Conservation (phyloP, 768 basidiomycete genomes). For the Mrakia blollopis region DNA sequence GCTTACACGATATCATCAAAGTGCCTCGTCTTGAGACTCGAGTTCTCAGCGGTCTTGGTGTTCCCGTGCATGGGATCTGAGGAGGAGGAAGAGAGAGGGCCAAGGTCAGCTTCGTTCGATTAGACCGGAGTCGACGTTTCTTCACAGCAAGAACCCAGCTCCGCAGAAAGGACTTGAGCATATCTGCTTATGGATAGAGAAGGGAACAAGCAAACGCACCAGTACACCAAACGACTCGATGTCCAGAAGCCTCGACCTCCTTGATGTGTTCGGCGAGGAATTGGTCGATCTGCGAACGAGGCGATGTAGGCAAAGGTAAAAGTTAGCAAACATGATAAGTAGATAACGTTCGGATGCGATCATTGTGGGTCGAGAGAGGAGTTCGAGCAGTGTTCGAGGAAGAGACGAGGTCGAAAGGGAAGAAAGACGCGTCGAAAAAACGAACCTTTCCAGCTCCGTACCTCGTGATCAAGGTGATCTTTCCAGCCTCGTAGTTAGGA, state of each 20-base stretch:
- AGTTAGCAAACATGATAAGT: background rate
- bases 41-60: slow-evolving; percentile 70
- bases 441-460: slow-evolving; percentile 81
- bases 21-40: slow-evolving; percentile 77
- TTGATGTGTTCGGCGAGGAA: slow-evolving; percentile 74
- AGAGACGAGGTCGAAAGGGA: background rate
- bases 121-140: too few species aligned
- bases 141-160: too few species aligned
- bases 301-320: background rate
- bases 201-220: background rate
- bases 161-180: too few species aligned
- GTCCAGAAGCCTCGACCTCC: slow-evolving; percentile 70
- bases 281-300: slow-evolving; percentile 56
- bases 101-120: background rate
- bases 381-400: too few species aligned
- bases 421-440: too few species aligned
- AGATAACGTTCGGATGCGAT: too few species aligned
- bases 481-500: slow-evolving; percentile 71
- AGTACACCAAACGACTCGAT: slow-evolving; percentile 85
- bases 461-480: slow-evolving; percentile 83
- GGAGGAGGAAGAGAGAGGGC: background rate
- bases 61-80: slow-evolving; percentile 99
- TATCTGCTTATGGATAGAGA: too few species aligned
- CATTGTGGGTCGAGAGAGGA: too few species aligned
- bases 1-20: slow-evolving; percentile 67